Base-by-base conservation (phyloP, 2,329 filamentous ascomycete species). In the Acarospora socialis region DNA sequence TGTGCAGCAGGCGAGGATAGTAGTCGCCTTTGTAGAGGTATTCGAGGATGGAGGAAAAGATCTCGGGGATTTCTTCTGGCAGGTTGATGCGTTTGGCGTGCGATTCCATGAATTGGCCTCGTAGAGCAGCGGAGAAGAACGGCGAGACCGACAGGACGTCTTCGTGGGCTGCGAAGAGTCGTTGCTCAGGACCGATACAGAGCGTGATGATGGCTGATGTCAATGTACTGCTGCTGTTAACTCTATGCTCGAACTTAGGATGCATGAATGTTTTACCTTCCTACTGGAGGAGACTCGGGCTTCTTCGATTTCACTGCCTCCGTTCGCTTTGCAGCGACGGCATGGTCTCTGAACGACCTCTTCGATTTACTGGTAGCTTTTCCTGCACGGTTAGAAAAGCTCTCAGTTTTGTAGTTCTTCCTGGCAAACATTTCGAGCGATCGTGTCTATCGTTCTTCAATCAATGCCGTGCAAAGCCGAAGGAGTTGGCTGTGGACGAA, bases 1-100 rank as follows among this genome's bases (percentile, higher is more conserved):
- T 82, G 57, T 83, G 82, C 35, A 82, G 59, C 15, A 92, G 66
- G 12, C 79, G 77, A 3, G 86, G 84, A 46, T 77, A 86, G 60
- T 93, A 93, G 56, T 93, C 86, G 42, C 84, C 84, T 59, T 92
- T 92, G 68, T 92, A 92, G 35, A 94, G 73, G 46, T 79, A 93
- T 52, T 94, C 86, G 35, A 94, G 73, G 7, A 94, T 68, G 4
- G 79, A 84, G 5, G 82, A 92, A 56, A 94, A 86, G 48, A 92
- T 77, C 53, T 92, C 83, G 13, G 86, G 83, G 45, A 86, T 77
- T 55, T 93, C 86, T 38, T 87, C 74, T 2, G 82, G 78, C 2
- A 93, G 70, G 31, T 77, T 68, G 51, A 93, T 78, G 33, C 77
- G 75, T 58, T 82, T 84, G 50, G 63, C 65, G 28, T 54, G 51